Percentiles rank a stretch among this genome's conserved stretches.
Conservation (phyloP, 208 protist species). For the Naegleria gruberi region DNA sequence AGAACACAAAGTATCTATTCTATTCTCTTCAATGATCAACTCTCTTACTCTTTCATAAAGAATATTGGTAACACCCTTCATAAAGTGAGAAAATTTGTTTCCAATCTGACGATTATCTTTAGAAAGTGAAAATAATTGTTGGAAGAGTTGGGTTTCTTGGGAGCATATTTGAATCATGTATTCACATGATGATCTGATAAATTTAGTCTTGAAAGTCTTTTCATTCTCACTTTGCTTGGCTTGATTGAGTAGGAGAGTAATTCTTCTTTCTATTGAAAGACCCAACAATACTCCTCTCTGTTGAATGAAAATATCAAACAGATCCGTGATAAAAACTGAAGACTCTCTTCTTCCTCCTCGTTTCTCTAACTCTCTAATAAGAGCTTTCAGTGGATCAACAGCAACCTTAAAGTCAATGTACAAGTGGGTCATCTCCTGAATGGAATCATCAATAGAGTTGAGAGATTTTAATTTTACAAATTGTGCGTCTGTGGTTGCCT, state of each 20-base stretch:
- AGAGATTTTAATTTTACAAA: neutral
- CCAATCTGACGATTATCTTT: neutral
- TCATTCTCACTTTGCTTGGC: neutral
- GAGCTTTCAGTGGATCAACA: neutral
- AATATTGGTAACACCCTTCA: neutral
- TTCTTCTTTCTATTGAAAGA: neutral
- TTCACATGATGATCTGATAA: neutral
- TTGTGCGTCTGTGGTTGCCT: too few relatives aligned
- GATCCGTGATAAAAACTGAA: neutral
- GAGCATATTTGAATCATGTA: neutral
- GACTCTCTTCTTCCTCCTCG: neutral
- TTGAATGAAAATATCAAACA: neutral
- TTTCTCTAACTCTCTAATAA: neutral
- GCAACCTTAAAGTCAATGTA: neutral
- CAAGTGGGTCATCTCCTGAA: neutral
- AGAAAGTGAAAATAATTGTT: neutral
- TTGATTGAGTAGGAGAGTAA: neutral
- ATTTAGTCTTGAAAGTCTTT: neutral
- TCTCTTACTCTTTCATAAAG: neutral
- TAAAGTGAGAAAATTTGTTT: neutral
- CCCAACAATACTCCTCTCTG: neutral
- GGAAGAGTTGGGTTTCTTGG: neutral
- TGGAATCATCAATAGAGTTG: neutral
- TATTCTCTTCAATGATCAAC: neutral
- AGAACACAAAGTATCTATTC: neutral